These are phyloP conservation scores for Sarocladium kiliense DNA, from an alignment of 2,329 filamentous ascomycete species.

Conservation along the genomic window DNA sequence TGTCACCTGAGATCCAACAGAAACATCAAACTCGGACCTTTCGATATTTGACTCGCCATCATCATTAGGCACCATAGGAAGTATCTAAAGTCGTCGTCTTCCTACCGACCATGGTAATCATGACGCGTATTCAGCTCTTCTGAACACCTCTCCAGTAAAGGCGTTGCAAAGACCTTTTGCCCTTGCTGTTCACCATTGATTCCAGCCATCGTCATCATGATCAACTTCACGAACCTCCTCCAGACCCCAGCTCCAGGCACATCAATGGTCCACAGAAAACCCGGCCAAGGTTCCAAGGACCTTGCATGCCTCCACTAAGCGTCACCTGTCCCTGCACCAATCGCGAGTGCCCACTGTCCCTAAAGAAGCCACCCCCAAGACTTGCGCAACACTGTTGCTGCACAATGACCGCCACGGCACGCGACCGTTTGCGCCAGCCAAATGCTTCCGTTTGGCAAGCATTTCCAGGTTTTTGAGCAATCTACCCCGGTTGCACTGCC, in stretches of 20 bases:
- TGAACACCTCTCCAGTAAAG: no score
- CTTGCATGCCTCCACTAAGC: slow-evolving; percentile 1
- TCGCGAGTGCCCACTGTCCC: neutral
- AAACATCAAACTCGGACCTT: neutral
- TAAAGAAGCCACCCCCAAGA: neutral
- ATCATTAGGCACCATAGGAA: no score
- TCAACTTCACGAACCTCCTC: neutral
- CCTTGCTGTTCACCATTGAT: no score
- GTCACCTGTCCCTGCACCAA: slow-evolving; percentile 1
- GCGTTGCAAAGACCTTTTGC: no score
- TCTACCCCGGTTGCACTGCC: neutral
- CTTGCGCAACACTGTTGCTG: neutral
- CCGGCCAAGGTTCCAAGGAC: neutral
- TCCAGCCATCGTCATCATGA: neutral
- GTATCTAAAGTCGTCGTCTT: no score
- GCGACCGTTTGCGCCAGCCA: slow-evolving; percentile 7
- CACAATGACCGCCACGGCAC: neutral
- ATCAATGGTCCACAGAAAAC: neutral
- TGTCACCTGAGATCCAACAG: neutral
- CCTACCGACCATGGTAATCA: no score
- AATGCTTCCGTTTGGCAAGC: neutral
- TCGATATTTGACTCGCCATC: no score
- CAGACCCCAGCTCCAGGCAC: neutral
- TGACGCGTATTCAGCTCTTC: no score
- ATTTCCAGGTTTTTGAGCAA: neutral